These are phyloP conservation scores for Melampsora americana DNA, from an alignment of 1,284 basidiomycete species.

Conservation along the genomic window DNA sequence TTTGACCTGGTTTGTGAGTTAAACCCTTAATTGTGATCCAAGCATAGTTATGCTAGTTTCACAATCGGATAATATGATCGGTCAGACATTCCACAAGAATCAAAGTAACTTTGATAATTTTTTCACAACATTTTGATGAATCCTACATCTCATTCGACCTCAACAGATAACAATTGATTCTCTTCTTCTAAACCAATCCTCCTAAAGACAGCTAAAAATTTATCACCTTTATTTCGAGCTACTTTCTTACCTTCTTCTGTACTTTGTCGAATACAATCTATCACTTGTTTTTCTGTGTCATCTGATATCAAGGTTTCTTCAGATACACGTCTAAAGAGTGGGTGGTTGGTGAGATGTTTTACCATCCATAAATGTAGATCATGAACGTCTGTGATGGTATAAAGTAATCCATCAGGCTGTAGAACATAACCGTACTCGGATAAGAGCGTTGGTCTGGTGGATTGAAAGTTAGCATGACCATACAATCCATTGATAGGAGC, in stretches of 20 bases:
- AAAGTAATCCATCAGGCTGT: conserved; percentile 84
- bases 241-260: conserved; percentile 98
- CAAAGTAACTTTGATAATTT: too few species aligned
- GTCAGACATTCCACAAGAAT: too few species aligned
- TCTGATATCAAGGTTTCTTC: conserved; percentile 68
- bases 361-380: conserved; percentile 97
- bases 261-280: conserved; percentile 74
- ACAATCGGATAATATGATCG: too few species aligned
- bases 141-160: too few species aligned
- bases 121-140: too few species aligned
- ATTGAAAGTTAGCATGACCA: not conserved
- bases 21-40: too few species aligned
- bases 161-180: not conserved
- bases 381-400: conserved; percentile 95
- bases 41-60: too few species aligned
- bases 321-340: conserved; percentile 76
- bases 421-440: conserved; percentile 90
- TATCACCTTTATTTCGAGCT: conserved; percentile 81
- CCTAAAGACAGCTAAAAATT: conserved; percentile 80
- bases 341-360: conserved; percentile 76
- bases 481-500: not conserved
- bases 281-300: conserved; percentile 59
- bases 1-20: too few species aligned
- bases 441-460: conserved; percentile 68
- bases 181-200: conserved; percentile 45